phyloP scores from a whole-genome alignment of 768 basidiomycete genomes.

The Rickenella mellea region DNA sequence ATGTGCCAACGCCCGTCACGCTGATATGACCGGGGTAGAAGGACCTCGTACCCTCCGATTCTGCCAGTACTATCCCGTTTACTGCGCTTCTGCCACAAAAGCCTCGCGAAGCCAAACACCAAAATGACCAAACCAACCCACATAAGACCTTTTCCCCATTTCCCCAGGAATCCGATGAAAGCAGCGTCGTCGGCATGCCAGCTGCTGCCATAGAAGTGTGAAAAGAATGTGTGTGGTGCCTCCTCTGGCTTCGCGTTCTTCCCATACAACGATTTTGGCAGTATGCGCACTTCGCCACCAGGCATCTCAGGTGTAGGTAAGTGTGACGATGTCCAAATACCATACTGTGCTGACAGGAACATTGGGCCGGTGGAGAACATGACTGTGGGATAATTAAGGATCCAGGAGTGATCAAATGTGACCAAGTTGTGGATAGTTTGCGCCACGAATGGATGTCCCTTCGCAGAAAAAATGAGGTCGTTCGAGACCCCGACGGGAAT shows the following conservation, averaged over 20 bases:
- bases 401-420: conserved; percentile 87
- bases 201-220: conserved; percentile 95
- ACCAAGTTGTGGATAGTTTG: conserved; percentile 88
- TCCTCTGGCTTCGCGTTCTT: conserved; percentile 84
- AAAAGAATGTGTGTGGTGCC: conserved; percentile 87
- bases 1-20: conserved; percentile 68
- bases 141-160: conserved; percentile 85
- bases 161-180: conserved; percentile 88
- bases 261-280: conserved; percentile 96
- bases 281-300: conserved; percentile 72
- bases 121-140: conserved; percentile 72
- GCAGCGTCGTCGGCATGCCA: conserved; percentile 98
- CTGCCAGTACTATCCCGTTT: conserved; percentile 52
- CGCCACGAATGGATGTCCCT: conserved; percentile 79
- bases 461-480: conserved; percentile 90
- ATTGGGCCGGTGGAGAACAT: conserved; percentile 99
- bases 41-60: conserved; percentile 66
- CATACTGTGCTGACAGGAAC: conserved; percentile 94
- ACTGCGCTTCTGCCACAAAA: conserved; percentile 41
- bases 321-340: conserved; percentile 69
- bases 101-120: conserved; percentile 55
- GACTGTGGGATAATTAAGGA: conserved; percentile 97
- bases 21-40: conserved; percentile 66
- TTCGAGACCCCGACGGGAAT: conserved; percentile 97
- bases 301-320: conserved; percentile 41